phyloP scores from a whole-genome alignment of 176 grass and related monocot genomes.

The Eleusine coracana region DNA sequence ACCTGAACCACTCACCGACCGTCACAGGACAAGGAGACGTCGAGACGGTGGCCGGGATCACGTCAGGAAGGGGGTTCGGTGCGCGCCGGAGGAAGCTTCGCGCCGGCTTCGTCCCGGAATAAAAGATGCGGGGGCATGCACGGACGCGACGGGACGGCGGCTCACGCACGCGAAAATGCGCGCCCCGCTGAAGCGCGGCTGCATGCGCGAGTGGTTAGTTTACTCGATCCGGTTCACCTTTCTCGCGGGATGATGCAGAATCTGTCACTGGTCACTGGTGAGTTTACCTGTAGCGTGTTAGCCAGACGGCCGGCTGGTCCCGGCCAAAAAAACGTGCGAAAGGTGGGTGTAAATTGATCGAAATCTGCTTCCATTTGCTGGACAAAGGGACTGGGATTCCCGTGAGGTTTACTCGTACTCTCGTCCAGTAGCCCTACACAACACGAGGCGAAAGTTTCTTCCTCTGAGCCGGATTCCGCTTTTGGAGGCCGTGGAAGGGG shows the following conservation, averaged over 20 bases:
- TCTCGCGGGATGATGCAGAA: not conserved
- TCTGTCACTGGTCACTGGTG: not conserved
- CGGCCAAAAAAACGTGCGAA: not conserved
- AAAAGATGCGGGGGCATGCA: not conserved
- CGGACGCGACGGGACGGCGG: not conserved
- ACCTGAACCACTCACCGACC: constrained; percentile 35
- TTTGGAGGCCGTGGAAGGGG: constrained; percentile 13
- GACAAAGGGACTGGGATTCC: not conserved
- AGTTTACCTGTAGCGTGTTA: not conserved
- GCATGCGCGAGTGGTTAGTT: not conserved
- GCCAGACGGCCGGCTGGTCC: not conserved
- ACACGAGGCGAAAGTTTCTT: not conserved
- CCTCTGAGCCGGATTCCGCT: not conserved
- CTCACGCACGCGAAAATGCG: not conserved
- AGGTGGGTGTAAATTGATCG: not conserved
- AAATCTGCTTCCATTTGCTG: constrained; percentile 17
- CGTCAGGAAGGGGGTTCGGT: constrained; percentile 1
- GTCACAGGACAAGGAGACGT: not conserved
- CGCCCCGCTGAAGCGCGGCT: not conserved
- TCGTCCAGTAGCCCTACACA: not conserved
- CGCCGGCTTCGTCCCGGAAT: constrained; percentile 18
- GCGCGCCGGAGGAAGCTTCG: constrained; percentile 47
- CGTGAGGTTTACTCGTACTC: constrained; percentile 4
- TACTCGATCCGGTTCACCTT: not conserved
- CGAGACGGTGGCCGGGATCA: not conserved